Evolutionary conservation across 2,329 filamentous ascomycete genomes (phyloP), one percentile per base, ranked within the genome.

Genomic region (Cyphellophora europaea): DNA sequence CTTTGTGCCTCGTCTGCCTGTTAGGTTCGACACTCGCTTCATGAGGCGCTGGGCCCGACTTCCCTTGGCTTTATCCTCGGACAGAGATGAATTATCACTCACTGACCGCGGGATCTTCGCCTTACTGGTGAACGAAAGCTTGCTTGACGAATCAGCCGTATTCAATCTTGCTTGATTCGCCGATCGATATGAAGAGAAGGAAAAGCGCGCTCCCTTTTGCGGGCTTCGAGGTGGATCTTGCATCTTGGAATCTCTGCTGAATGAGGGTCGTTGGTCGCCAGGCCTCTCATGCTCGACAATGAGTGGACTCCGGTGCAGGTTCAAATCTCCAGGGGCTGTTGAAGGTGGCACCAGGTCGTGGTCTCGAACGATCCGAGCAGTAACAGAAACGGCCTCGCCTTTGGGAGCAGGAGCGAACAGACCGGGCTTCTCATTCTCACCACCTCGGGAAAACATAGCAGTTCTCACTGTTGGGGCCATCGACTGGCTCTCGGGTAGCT

Each of bases 301-400:
- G 65, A 84, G 49, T 56, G 74, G 51, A 55, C 71, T 66, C 62
- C 71, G 52, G 57, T 74, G 60, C 40, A 72, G 54, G 45, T 68
- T 66, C 25, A 67, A 48, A 15, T 25, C 21, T n/a, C 21, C 21
- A 8, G 21, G 21, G 8, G 21, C 46, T 41, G 37, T 47, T 49
- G 2, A 53, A 42, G n/a, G 29, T 36, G 10, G 27, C 15, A 28
- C 16, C 16, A 12, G 28, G 10, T 34, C 32, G 18, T 32, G 66
- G 69, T 49, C 81, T 31, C 85, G 77, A 23, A 93, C 66, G 43
- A 93, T 93, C 33, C 80, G 77, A 32, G 88, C 84, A 12, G 82
- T 91, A 8, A 94, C 87, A 30, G 87, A 88, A n/a, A 93, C 76
- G 1, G 85, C 88, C 50, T 88, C 84, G 4, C 43, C 43, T 37